Base-by-base conservation (phyloP, 345 rosid species). In the Eucalyptus grandis region DNA sequence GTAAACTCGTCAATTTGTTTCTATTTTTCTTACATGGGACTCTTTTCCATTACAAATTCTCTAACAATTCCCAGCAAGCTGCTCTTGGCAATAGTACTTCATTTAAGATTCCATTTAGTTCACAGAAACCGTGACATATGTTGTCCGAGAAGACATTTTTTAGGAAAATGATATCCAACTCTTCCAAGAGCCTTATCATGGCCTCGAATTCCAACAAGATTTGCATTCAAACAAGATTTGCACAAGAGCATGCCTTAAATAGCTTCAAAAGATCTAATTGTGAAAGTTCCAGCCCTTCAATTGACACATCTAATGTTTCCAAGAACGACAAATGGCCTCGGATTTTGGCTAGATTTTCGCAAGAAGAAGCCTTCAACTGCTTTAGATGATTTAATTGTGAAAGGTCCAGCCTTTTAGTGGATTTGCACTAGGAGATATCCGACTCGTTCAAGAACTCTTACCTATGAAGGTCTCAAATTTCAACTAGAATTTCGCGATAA, bases 61-160 rank as follows among this genome's bases (percentile, higher is more conserved):
- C 65, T 24, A 58, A 1, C 14, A 58, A 58, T 58, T 26, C 65
- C 65, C 12, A 26, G 14, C 30, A 58, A 58, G 30, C 0, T 58
- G 26, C 26, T 58, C 65, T 58, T 24, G 65, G 65, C 65, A 26
- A 58, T 26, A 58, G 65, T 24, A 58, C 65, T 58, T 58, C 65
- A 58, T 58, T 24, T 26, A 58, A 58, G 26, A 21, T 54, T 54
- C 11, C 0, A 0, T 54, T 19, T 54, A 54, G 8, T 54, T 21
- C 10, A 0, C 2, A 3, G 11, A 54, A 54, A 54, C 0, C 0
- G 2, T 54, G 58, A 54, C 26, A 54, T 54, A 50, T 15, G 0
- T 50, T 50, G n/a, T 50, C 7, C 0, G 7, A 7, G 0, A 50
- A 16, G 53, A 15, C 53, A 50, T 50, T 50, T 50, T 50, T 3